phyloP scores from a whole-genome alignment of 2,329 filamentous ascomycete genomes.

The Huntiella abstrusa region DNA sequence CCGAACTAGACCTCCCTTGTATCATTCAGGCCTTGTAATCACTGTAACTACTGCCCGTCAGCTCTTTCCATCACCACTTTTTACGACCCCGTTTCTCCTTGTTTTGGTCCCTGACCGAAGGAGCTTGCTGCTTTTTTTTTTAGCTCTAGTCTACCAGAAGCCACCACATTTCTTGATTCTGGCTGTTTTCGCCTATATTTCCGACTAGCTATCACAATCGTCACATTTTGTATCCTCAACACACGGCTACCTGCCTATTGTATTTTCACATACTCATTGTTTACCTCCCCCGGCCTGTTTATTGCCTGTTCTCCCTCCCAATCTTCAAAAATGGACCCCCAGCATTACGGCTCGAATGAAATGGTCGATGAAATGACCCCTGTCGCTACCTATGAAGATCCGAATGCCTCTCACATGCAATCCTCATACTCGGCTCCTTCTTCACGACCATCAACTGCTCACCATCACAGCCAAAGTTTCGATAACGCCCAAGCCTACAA shows the following conservation, averaged over 20 bases:
- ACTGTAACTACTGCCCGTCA: no score
- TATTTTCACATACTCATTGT: background rate
- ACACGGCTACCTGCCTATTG: background rate
- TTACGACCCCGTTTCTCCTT: no score
- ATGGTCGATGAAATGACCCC: slow-evolving; percentile 8
- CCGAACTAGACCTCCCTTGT: no score
- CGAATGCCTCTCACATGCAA: slow-evolving; percentile 11
- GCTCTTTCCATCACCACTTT: no score
- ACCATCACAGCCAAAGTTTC: slow-evolving; percentile 29
- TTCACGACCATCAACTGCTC: slow-evolving; percentile 14
- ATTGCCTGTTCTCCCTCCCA: no score
- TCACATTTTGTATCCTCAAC: background rate
- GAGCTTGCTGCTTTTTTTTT: no score
- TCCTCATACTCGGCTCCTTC: slow-evolving; percentile 12
- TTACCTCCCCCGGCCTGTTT: background rate
- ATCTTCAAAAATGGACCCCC: slow-evolving; percentile 7
- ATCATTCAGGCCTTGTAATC: no score
- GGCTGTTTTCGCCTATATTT: background rate
- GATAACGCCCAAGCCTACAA: slow-evolving; percentile 22
- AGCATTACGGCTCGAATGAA: slow-evolving; percentile 8
- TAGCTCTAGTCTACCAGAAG: no score
- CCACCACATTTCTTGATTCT: background rate
- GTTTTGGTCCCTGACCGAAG: no score
- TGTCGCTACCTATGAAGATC: slow-evolving; percentile 5
- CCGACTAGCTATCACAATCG: background rate